Evolutionary conservation across 306 rosid genomes (phyloP).

Genomic region (Boehmeria nivea): DNA sequence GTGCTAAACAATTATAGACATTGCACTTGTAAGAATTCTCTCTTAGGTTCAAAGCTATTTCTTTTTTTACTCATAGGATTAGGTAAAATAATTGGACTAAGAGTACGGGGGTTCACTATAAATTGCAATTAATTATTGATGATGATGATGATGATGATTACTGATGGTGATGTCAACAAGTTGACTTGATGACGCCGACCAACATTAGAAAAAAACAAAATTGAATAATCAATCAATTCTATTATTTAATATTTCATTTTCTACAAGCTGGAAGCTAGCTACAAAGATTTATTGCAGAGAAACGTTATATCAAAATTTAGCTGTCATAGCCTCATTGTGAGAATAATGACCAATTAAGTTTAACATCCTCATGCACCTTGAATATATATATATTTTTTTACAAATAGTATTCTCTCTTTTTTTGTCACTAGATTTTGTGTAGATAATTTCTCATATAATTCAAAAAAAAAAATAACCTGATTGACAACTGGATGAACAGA

Average conservation of each 20-base stretch:
- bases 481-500: slow-evolving; percentile 66
- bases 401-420: neutral
- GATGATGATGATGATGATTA: neutral
- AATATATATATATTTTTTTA: neutral
- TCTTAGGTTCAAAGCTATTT: neutral
- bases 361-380: neutral
- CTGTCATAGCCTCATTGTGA: slow-evolving; percentile 1
- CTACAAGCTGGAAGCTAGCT: slow-evolving; percentile 1
- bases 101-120: neutral
- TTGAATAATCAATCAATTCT: neutral
- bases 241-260: neutral
- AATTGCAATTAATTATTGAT: neutral
- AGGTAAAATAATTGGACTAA: neutral
- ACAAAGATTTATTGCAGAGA: neutral
- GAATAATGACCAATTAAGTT: neutral
- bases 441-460: too few species aligned
- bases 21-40: neutral
- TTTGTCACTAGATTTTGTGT: too few species aligned
- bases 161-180: neutral
- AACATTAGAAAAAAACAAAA: neutral
- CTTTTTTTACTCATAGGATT: neutral
- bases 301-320: slow-evolving; percentile 4
- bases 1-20: neutral
- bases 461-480: slow-evolving; percentile 44
- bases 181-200: slow-evolving; percentile 4